Conservation (phyloP, 2,329 filamentous ascomycete genomes). For the Epichloe coenophiala region DNA sequence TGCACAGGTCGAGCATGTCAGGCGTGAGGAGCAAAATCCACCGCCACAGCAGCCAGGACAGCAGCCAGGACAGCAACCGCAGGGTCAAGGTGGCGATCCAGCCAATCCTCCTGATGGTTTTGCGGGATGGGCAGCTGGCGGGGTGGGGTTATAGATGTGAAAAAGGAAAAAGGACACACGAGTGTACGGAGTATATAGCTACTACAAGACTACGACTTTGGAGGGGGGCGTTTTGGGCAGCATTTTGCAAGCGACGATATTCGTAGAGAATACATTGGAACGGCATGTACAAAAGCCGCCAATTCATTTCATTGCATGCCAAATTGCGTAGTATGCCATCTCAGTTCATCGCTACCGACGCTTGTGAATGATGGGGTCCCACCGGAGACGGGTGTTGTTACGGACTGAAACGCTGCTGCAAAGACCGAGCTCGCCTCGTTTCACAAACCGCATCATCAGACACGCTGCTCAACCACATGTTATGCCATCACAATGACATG, state of each 20-base stretch:
- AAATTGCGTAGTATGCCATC: background rate
- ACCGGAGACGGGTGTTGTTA: background rate
- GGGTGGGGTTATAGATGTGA: conserved; percentile 17
- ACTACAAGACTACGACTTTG: background rate
- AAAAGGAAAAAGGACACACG: background rate
- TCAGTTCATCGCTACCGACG: too few species aligned
- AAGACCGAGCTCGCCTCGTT: background rate
- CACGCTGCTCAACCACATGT: too few species aligned
- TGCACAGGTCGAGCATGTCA: conserved; percentile 19
- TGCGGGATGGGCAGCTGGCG: conserved; percentile 23
- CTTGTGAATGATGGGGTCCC: too few species aligned
- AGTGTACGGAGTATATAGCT: conserved; percentile 3
- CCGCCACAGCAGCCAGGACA: conserved; percentile 6
- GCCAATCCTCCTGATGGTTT: conserved; percentile 15
- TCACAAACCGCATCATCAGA: background rate
- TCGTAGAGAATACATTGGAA: background rate
- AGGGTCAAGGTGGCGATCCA: background rate
- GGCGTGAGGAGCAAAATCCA: conserved; percentile 4
- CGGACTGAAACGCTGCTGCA: background rate
- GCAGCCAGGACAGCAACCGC: background rate
- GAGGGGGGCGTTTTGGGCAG: conserved; percentile 7
- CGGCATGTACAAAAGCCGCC: background rate
- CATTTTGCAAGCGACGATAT: conserved; percentile 3
- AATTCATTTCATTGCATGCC: background rate
- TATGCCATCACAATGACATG: too few species aligned